Evolutionary conservation across 768 basidiomycete genomes (phyloP).

Genomic region (Collybia sordida): DNA sequence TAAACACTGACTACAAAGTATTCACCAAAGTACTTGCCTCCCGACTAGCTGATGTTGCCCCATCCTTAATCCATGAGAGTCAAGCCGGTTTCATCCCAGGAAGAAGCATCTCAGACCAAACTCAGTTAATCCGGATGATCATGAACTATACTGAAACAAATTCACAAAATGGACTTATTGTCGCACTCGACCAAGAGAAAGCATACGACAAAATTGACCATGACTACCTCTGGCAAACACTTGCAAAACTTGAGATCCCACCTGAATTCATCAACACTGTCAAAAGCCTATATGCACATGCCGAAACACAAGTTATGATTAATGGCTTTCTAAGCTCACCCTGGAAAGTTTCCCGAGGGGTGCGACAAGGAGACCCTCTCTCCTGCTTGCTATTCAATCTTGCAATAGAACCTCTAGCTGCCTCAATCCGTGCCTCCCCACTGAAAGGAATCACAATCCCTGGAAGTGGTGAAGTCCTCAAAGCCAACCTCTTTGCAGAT

Average conservation of each 20-base stretch:
- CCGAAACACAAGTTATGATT: conserved; percentile 5
- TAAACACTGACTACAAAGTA: conserved; percentile 37
- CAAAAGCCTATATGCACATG: not conserved
- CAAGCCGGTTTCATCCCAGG: too few relatives aligned
- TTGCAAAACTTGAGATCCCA: conserved; percentile 8
- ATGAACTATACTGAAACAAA: too few relatives aligned
- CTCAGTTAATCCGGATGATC: conserved; percentile 28
- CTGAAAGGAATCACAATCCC: too few relatives aligned
- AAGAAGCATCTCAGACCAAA: too few relatives aligned
- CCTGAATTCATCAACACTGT: not conserved
- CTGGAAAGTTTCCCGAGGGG: conserved; percentile 3
- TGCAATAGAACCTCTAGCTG: too few relatives aligned
- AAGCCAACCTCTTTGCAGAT: conserved; percentile 37
- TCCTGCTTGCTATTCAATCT: too few relatives aligned
- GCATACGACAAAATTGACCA: too few relatives aligned
- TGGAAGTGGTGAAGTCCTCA: conserved; percentile 24
- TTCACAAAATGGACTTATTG: too few relatives aligned
- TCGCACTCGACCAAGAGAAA: too few relatives aligned
- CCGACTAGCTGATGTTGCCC: conserved; percentile 21
- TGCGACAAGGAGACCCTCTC: conserved; percentile 34
- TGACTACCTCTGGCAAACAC: conserved; percentile 19
- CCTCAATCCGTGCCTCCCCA: too few relatives aligned
- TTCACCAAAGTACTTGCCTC: conserved; percentile 24
- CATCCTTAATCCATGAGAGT: too few relatives aligned
- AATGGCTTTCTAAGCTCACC: conserved; percentile 8